Evolutionary conservation across 495 filamentous ascomycete species (phyloP).

Genomic region (Penicillium roqueforti): DNA sequence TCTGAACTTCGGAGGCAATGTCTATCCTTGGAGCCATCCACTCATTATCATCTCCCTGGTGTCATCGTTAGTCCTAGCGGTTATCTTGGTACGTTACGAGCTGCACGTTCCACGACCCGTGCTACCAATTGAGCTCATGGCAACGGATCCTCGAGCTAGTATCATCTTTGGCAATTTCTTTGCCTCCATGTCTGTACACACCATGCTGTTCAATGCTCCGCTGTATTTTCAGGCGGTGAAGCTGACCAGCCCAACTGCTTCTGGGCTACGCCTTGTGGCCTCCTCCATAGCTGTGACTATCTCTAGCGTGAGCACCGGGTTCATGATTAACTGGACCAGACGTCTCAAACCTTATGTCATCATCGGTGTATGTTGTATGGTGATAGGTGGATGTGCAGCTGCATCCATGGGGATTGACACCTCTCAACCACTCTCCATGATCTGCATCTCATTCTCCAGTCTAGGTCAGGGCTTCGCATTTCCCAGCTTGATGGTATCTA

Average conservation of each 20-base stretch:
- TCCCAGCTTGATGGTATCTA: slow-evolving; percentile 60
- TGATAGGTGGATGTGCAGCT: slow-evolving; percentile 54
- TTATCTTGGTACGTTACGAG: slow-evolving; percentile 61
- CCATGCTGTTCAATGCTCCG: slow-evolving; percentile 72
- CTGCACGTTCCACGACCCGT: slow-evolving; percentile 58
- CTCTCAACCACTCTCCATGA: slow-evolving; percentile 54
- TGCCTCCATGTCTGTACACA: slow-evolving; percentile 57
- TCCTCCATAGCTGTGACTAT: slow-evolving; percentile 55
- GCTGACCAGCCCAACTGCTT: slow-evolving; percentile 63
- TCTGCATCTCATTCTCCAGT: slow-evolving; percentile 57
- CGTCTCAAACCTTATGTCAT: slow-evolving; percentile 61
- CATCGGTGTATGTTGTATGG: slow-evolving; percentile 47
- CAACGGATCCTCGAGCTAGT: slow-evolving; percentile 55
- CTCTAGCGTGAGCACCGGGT: slow-evolving; percentile 60
- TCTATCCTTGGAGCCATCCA: slow-evolving; percentile 68
- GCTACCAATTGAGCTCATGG: slow-evolving; percentile 64
- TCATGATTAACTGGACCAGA: slow-evolving; percentile 64
- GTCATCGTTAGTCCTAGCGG: slow-evolving; percentile 51
- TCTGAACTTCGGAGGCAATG: slow-evolving; percentile 73
- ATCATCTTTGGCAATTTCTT: slow-evolving; percentile 71
- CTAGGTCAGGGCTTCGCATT: slow-evolving; percentile 63
- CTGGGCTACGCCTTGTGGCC: slow-evolving; percentile 65
- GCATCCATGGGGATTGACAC: slow-evolving; percentile 50
- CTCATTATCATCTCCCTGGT: slow-evolving; percentile 60
- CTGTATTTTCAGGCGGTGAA: slow-evolving; percentile 80